Evolutionary conservation across 495 filamentous ascomycete species (phyloP).

Genomic region (Cercophora scortea): DNA sequence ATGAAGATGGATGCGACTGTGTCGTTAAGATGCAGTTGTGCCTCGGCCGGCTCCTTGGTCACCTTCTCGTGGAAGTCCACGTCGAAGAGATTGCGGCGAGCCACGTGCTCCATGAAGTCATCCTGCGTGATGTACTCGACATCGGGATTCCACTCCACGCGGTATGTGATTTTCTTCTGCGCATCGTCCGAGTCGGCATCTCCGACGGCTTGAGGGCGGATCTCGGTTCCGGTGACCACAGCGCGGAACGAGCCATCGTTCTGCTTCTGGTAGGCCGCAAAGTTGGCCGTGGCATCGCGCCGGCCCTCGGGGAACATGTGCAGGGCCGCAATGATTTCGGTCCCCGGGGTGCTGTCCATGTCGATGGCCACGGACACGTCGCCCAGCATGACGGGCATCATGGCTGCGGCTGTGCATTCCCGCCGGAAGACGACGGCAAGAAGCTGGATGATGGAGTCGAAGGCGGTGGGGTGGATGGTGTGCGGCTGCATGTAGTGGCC

Average conservation of each 20-base stretch:
- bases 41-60: too few species aligned
- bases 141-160: neutral
- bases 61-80: too few species aligned
- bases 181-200: neutral
- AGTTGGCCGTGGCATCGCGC: neutral
- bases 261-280: conserved; percentile 2
- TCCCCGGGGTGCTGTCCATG: conserved; percentile 1
- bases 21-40: too few species aligned
- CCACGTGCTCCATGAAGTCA: too few species aligned
- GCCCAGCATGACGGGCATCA: conserved; percentile 9
- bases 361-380: conserved; percentile 13
- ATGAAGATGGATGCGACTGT: neutral
- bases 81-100: too few species aligned
- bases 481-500: conserved; percentile 10
- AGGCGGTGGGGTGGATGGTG: conserved; percentile 13
- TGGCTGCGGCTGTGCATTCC: conserved; percentile 3
- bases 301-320: neutral
- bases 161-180: neutral
- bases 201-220: neutral
- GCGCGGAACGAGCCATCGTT: neutral
- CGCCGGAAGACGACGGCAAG: conserved; percentile 2
- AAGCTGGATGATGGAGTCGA: conserved; percentile 14
- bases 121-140: neutral
- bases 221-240: neutral
- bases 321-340: conserved; percentile 1